phyloP scores from a whole-genome alignment of 306 rosid genomes.

The Gastrolobium villosum region DNA sequence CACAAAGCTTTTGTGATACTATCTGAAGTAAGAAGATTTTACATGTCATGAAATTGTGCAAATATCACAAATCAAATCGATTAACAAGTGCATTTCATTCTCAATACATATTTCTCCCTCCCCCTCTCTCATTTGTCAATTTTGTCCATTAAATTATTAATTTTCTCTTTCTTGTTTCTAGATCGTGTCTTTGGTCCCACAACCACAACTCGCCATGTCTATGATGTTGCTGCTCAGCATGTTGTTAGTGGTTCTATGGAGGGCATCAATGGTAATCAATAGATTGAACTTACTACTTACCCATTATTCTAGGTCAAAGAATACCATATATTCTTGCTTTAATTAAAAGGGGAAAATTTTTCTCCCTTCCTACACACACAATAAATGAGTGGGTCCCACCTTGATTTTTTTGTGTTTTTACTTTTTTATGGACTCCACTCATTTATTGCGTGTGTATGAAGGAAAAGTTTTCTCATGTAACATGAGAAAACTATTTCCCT shows the following conservation, averaged over 20 bases:
- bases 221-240: slow-evolving; percentile 97
- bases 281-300: slow-evolving; percentile 44
- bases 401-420: too few relatives aligned
- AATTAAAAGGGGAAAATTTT: too few relatives aligned
- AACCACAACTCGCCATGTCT: slow-evolving; percentile 97
- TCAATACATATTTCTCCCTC: slow-evolving; percentile 3
- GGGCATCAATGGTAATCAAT: slow-evolving; percentile 87
- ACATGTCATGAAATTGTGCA: slow-evolving; percentile 25
- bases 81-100: slow-evolving; percentile 22
- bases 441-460: too few relatives aligned
- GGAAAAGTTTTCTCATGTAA: too few relatives aligned
- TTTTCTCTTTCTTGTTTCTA: slow-evolving; percentile 53
- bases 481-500: too few relatives aligned
- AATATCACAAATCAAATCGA: slow-evolving; percentile 9
- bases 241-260: slow-evolving; percentile 95
- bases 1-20: slow-evolving; percentile 9
- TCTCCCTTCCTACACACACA: too few relatives aligned
- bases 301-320: slow-evolving; percentile 38
- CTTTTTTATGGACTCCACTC: too few relatives aligned
- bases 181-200: slow-evolving; percentile 98
- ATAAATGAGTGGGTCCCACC: too few relatives aligned
- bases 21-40: slow-evolving; percentile 22
- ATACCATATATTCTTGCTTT: slow-evolving; percentile 37
- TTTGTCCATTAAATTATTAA: slow-evolving; percentile 23
- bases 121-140: slow-evolving; percentile 34